Conservation (phyloP, 2,329 filamentous ascomycete genomes). For the Colletotrichum nymphaeae region DNA sequence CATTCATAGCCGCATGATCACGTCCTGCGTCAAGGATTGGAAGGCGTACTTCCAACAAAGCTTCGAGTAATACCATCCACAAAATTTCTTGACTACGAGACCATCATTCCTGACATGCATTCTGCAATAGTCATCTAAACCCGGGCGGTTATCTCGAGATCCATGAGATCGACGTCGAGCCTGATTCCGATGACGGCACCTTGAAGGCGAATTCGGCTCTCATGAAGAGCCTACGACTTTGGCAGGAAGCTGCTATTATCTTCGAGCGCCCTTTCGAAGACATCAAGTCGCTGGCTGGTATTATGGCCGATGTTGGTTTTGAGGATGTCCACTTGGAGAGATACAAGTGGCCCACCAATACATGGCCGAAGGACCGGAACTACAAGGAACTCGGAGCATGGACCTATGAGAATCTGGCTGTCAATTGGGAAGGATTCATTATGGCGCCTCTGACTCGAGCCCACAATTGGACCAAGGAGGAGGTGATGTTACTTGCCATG, state of each 20-base stretch:
- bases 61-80: slow-evolving; percentile 39
- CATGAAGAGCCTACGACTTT: slow-evolving; percentile 34
- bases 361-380: slow-evolving; percentile 47
- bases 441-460: slow-evolving; percentile 43
- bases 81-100: no score
- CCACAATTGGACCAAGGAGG: slow-evolving; percentile 44
- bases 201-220: slow-evolving; percentile 43
- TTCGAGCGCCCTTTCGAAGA: background rate
- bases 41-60: slow-evolving; percentile 48
- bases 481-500: slow-evolving; percentile 43
- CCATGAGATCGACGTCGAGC: slow-evolving; percentile 53
- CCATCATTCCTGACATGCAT: no score
- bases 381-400: slow-evolving; percentile 48
- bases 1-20: slow-evolving; percentile 50
- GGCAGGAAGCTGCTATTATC: background rate
- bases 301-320: slow-evolving; percentile 44
- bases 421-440: slow-evolving; percentile 45
- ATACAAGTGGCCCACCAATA: slow-evolving; percentile 45
- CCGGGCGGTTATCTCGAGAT: slow-evolving; percentile 57
- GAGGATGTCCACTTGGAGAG: slow-evolving; percentile 41
- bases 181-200: slow-evolving; percentile 55
- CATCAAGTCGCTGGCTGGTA: background rate
- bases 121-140: slow-evolving; percentile 41
- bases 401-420: slow-evolving; percentile 44
- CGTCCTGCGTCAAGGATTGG: slow-evolving; percentile 46